Base-by-base conservation (phyloP, 2,329 filamentous ascomycete species). In the Trichoderma sp. region DNA sequence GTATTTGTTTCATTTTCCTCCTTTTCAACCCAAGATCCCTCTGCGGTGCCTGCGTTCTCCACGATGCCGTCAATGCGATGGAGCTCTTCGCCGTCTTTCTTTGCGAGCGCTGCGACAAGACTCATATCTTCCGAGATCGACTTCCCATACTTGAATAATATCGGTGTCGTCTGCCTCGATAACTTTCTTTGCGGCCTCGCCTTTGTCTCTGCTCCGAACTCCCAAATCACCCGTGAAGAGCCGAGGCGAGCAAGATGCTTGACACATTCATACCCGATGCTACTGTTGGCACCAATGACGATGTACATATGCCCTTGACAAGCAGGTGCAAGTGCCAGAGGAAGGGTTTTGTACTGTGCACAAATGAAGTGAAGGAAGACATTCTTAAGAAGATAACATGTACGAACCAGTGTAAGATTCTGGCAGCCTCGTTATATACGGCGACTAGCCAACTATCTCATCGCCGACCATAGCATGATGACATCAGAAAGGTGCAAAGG, bases 1-100 rank as follows among this genome's bases (percentile, higher is more conserved):
- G 84, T 73, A 37, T 76, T 80, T n/a, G 72, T 72, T 74, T 85
- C 83, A 64, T 80, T 77, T 1, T 81, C 83, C 65, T 83, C 81
- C 16, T 74, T 69, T 49, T 74, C 60, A n/a, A 71, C 64, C 49
- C 70, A 73, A 6, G 68, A 60, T 7, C 68, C 49, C 10, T 59
- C 66, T 8, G 72, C 65, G 18, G 75, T 28, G 18, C 73, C 72
- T 10, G 83, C 83, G 61, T 83, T 85, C 58, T 79, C 76, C 6
- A 85, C 68, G 2, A 85, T 69, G 2, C 77, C 75, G 68, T 84
- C 83, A 24, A 85, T 73, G 11, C 83, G 75, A 6, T 79, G 77
- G 28, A 84, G 74, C 10, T 71, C 59, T 8, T 69, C 58, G 24
- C 73, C 71, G 1, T 72, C 71, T 16, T 75, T 69, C 3, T 70